A percentile compares a stretch with the other conserved stretches of the same genome.
These are phyloP conservation scores for Geosiphon pyriformis DNA, from an alignment of 192 early-diverging fungal species.

Conservation along the genomic window DNA sequence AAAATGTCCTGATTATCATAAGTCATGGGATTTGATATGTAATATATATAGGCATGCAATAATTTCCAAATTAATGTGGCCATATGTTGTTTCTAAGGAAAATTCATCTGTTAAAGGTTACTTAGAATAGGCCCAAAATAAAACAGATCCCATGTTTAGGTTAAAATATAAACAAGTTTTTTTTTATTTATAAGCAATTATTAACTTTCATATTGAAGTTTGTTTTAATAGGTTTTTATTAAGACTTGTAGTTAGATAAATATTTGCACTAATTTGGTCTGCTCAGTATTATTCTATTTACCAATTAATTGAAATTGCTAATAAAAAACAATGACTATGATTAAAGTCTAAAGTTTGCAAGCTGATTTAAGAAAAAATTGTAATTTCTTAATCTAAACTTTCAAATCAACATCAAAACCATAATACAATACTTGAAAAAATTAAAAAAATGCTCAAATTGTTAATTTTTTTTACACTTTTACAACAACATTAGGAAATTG, in stretches of 20 bases:
- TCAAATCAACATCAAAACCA: slow-evolving; percentile 9
- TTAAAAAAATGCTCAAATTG: neutral
- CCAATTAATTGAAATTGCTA: neutral
- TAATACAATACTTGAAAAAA: slow-evolving; percentile 7
- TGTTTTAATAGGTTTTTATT: slow-evolving; percentile 4
- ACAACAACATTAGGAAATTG: slow-evolving; percentile 6
- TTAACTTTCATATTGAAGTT: neutral
- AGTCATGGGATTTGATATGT: slow-evolving; percentile 8
- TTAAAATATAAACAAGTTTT: slow-evolving; percentile 2
- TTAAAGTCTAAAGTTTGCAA: slow-evolving; percentile 5
- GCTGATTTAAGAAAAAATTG: slow-evolving; percentile 4
- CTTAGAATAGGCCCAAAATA: slow-evolving; percentile 15
- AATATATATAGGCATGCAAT: slow-evolving; percentile 15
- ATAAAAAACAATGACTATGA: slow-evolving; percentile 3
- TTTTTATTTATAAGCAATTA: slow-evolving; percentile 13
- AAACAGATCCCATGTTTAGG: slow-evolving; percentile 2
- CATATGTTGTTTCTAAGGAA: slow-evolving; percentile 1
- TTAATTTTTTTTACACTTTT: neutral
- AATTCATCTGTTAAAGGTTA: slow-evolving; percentile 13
- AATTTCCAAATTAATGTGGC: neutral
- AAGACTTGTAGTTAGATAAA: neutral
- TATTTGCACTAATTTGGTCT: slow-evolving; percentile 12
- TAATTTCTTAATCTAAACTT: slow-evolving; percentile 3
- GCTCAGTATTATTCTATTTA: slow-evolving; percentile 4
- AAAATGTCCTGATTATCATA: slow-evolving; percentile 4